phyloP scores from a whole-genome alignment of 1,139 yeast species.

The Sugiyamaella pinicola region DNA sequence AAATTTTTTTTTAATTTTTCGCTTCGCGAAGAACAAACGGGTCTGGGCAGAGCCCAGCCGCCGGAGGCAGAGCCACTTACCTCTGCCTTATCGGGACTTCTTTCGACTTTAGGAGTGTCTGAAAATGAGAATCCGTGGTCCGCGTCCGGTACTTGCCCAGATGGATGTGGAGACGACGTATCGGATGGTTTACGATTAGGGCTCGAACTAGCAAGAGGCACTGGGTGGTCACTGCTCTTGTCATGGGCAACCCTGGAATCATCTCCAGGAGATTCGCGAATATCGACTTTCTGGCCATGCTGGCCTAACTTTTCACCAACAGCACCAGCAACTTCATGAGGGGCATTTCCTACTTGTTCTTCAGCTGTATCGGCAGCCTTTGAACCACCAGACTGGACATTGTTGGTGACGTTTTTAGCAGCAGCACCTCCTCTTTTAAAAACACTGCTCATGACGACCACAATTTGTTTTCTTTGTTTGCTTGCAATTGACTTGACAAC shows the following conservation, averaged over 20 bases:
- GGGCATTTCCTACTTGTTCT: constrained; percentile 28
- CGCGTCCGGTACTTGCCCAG: no score
- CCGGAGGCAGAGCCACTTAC: constrained; percentile 1
- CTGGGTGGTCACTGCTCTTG: constrained; percentile 4
- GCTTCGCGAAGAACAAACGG: no score
- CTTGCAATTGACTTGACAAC: no score
- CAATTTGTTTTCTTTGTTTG: no score
- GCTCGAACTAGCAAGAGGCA: constrained; percentile 9
- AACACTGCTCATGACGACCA: not conserved
- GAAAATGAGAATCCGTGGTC: constrained; percentile 18
- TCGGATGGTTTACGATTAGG: constrained; percentile 1
- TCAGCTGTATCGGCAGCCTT: constrained; percentile 30
- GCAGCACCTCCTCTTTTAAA: constrained; percentile 6
- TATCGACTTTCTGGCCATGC: constrained; percentile 18
- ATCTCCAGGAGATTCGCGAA: constrained; percentile 13
- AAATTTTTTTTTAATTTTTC: no score
- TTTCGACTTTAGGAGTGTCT: not conserved
- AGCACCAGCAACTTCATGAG: constrained; percentile 19
- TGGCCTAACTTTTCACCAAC: constrained; percentile 14
- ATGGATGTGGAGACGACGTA: constrained; percentile 2
- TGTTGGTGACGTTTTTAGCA: constrained; percentile 3
- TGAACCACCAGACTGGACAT: not conserved
- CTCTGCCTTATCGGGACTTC: constrained; percentile 6
- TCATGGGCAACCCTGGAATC: constrained; percentile 1
- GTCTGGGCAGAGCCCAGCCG: no score